Evolutionary conservation across 495 filamentous ascomycete species (phyloP).

Genomic region (Xylaria palmicola): DNA sequence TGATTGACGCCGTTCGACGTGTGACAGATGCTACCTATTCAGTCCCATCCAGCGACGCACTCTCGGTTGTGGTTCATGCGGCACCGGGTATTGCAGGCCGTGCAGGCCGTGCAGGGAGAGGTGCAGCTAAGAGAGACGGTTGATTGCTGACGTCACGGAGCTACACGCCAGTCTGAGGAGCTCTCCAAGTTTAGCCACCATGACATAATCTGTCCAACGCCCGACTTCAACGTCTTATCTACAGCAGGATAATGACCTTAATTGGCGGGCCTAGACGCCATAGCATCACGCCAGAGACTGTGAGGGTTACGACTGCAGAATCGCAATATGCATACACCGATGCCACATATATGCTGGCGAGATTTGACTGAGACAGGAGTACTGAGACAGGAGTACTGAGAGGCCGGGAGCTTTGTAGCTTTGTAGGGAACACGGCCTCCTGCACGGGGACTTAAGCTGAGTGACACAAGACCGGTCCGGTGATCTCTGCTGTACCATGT

Average conservation of each 20-base stretch:
- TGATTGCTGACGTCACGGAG: constrained; percentile 8
- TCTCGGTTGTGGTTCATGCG: not conserved
- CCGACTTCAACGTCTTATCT: no score
- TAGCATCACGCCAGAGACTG: not conserved
- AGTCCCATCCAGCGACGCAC: no score
- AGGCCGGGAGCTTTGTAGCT: not conserved
- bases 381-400: not conserved
- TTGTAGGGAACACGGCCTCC: no score
- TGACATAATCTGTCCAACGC: constrained; percentile 4
- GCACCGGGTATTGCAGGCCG: not conserved
- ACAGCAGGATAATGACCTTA: not conserved
- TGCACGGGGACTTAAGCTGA: not conserved
- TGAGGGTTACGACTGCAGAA: not conserved
- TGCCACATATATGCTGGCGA: no score
- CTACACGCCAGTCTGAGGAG: not conserved
- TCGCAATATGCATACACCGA: no score
- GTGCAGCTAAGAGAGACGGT: not conserved
- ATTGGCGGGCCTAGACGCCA: not conserved
- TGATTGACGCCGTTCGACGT: constrained; percentile 6
- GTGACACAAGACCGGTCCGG: not conserved
- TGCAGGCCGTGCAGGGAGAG: not conserved
- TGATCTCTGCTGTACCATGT: constrained; percentile 1
- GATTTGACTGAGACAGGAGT: no score
- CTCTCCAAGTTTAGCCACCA: not conserved
- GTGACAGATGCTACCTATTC: not conserved